Evolutionary conservation across 495 filamentous ascomycete genomes (phyloP).

Genomic region (Penicillium ochrochloron): DNA sequence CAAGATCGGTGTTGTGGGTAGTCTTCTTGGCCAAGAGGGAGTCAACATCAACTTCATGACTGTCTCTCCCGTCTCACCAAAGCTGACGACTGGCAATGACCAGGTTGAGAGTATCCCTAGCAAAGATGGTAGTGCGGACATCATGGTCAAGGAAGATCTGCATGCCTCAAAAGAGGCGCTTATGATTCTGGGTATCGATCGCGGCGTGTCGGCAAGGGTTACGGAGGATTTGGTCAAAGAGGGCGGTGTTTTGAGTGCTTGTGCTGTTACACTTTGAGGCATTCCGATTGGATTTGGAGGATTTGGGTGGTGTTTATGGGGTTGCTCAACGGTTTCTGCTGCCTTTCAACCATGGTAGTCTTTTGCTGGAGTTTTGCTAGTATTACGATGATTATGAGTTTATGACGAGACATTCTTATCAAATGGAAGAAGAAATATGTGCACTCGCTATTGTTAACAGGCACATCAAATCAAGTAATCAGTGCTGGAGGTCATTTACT

Average conservation of each 20-base stretch:
- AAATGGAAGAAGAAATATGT: background rate
- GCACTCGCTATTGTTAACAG: no score
- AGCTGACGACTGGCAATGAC: constrained; percentile 17
- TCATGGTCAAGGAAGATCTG: background rate
- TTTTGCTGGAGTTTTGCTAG: background rate
- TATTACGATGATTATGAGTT: background rate
- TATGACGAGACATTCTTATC: background rate
- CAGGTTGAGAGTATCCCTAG: constrained; percentile 13
- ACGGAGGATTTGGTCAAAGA: constrained; percentile 55
- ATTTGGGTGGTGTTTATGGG: background rate
- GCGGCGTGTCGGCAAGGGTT: constrained; percentile 58
- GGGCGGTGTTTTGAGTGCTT: constrained; percentile 67
- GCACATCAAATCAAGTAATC: no score
- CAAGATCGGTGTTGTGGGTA: constrained; percentile 73
- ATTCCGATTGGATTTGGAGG: background rate
- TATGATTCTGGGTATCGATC: constrained; percentile 73
- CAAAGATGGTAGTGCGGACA: constrained; percentile 10
- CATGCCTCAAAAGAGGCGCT: constrained; percentile 59
- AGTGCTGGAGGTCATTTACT: no score
- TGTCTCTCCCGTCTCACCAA: constrained; percentile 56
- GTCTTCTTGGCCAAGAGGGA: constrained; percentile 60
- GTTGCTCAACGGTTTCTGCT: constrained; percentile 8
- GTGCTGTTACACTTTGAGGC: constrained; percentile 55
- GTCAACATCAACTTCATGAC: constrained; percentile 77
- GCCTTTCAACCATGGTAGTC: constrained; percentile 12